phyloP scores from a whole-genome alignment of 371 early-diverging fungal species.

The Mortierella sp. region DNA sequence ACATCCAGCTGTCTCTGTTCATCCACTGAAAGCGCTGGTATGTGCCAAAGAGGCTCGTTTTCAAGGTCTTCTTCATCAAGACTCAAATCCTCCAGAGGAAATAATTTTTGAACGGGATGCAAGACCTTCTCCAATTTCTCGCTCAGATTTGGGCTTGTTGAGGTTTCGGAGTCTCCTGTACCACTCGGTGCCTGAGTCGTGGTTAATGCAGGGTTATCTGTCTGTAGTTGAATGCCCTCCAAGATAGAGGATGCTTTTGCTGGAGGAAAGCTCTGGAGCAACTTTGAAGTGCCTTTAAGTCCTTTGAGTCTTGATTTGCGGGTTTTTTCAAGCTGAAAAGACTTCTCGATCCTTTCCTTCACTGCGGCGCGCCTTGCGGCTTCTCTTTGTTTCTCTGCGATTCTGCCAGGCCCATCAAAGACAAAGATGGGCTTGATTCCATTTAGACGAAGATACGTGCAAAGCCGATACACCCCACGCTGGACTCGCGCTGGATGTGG shows the following conservation, averaged over 20 bases:
- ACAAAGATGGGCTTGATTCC: conserved; percentile 72
- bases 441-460: conserved; percentile 60
- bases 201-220: background rate
- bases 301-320: conserved; percentile 37
- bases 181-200: background rate
- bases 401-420: conserved; percentile 66
- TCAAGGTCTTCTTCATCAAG: conserved; percentile 1
- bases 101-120: background rate
- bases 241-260: conserved; percentile 18
- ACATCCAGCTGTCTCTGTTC: conserved; percentile 7
- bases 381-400: conserved; percentile 66
- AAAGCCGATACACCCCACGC: conserved; percentile 65
- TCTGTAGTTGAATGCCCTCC: conserved; percentile 16
- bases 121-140: background rate
- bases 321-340: conserved; percentile 19
- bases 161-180: background rate
- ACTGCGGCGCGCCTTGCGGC: conserved; percentile 51
- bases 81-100: conserved; percentile 4
- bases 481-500: conserved; percentile 63
- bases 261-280: conserved; percentile 12
- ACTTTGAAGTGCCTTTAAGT: conserved; percentile 22
- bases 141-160: background rate
- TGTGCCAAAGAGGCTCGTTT: conserved; percentile 6
- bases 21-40: conserved; percentile 4
- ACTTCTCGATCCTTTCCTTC: conserved; percentile 46